Base-by-base conservation (phyloP, 352 stramenopile genomes). In the Achlya hypogyna region DNA sequence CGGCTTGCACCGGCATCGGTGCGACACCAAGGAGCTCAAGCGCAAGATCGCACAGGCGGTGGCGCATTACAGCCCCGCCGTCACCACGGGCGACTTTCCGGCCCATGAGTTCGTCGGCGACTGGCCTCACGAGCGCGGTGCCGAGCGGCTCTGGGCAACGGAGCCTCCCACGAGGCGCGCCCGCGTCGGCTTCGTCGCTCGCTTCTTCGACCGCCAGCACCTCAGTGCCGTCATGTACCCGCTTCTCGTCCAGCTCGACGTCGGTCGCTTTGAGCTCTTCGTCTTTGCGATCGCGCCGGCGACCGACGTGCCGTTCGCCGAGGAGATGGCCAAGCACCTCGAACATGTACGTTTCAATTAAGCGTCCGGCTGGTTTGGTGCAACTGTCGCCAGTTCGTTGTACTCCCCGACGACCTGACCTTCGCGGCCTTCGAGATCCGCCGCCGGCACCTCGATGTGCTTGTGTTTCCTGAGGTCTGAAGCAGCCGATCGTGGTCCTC, bases 401-500 rank as follows among this genome's bases (percentile, higher is more conserved):
- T 71, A 18, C 73, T 92, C 28, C 79, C 83, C 1, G 74, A 76
- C 53, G 77, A 89, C 53, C 22, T 87, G 5, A 51, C 63, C 5
- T 62, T 77, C 40, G 79, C 69, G 8, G 72, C 78, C 16, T 69
- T 77, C 23, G 77, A 88, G 62, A 83, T 92, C 65, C 66, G 51
- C 0, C 71, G 77, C 0, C 79, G 74, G 45, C 29, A 81, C 4
- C 29, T 87, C n/a, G 81, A 92, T 63, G 45, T 92, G 14, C 68
- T 92, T 12, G 75, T 92, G 32, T 92, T 81, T 45, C 80, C 82
- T 53, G 80, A 89, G 78, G 82, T 91, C 71, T 14, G 65, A 38
- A 28, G 31, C 42, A 22, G 34, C 34, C 63, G 29, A 42, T 64
- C 9, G 3, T 63, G 4, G 16, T 29, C 18, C 60, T 1, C 14